Evolutionary conservation across 768 basidiomycete genomes (phyloP), one percentile per base, ranked within the genome.

Genomic region (Trametes punicea): DNA sequence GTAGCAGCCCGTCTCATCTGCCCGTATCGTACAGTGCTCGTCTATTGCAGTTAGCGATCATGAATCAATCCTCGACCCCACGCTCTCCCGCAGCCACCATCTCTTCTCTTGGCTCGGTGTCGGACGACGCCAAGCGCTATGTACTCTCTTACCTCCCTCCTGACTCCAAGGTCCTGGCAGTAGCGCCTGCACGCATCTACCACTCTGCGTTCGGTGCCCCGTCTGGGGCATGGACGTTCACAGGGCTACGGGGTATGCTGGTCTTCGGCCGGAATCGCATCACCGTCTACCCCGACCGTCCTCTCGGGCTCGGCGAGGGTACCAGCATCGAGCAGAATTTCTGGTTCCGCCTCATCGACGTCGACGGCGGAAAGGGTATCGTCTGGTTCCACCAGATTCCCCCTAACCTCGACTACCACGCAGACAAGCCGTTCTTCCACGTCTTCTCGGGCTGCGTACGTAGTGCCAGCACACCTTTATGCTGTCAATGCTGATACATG

Each of bases 391-490:
- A 88, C 72, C 79, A 79, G 57, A 74, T 88, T 51, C 81, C 82
- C 0, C 72, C 74, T 41, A 72, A 74, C 44, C 79, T 87, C 63
- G 78, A 84, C 50, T 98, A 95, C 69, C 79, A 81, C 63, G 78
- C 87, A 62, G 93, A 97, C 70, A 82, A 88, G 54, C 89, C 92
- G 2, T 96, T 96, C 75, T 97, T 97, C 73, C 93, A 98, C 70
- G 79, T 85, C 34, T 95, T 96, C 71, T 82, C 85, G 42, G 90
- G 90, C 38, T 82, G 87, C 73, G 94, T 95, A 66, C 67, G 90
- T 62, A 11, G 1, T 26, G 11, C 21, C 23, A 21, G 42, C 42
- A 10, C 4, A 4, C 41, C 13, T 21, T 26, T 42, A 5, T 16
- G 25, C 26, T 33, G 20, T 29, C 21, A 27, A 16, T 15, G 21